Conservation (phyloP, 2,329 filamentous ascomycete species). For the Pseudogymnoascus sp. region DNA sequence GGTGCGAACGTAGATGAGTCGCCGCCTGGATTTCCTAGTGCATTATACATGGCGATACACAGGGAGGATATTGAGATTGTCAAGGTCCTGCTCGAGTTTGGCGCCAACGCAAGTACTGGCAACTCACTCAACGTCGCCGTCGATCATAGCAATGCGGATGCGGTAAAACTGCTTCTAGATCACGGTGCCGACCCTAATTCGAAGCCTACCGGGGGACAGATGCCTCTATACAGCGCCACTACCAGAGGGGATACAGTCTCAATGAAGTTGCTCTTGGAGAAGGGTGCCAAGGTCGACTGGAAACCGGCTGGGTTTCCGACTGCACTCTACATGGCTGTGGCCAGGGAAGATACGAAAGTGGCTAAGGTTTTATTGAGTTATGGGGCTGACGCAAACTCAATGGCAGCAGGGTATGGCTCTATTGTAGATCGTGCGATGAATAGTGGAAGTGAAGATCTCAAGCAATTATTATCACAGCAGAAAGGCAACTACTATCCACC, state of each 20-base stretch:
- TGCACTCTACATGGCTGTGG: conserved; percentile 12
- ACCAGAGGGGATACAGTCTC: conserved; percentile 11
- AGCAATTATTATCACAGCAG: background rate
- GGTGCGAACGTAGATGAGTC: conserved; percentile 13
- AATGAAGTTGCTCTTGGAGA: conserved; percentile 10
- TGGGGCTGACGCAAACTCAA: background rate
- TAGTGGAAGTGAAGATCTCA: background rate
- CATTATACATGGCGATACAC: background rate
- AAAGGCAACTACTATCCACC: background rate
- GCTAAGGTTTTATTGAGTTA: background rate
- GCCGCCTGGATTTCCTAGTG: background rate
- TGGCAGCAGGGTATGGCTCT: background rate
- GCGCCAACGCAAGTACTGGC: background rate
- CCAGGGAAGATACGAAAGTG: conserved; percentile 9
- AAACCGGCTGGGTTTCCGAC: conserved; percentile 9
- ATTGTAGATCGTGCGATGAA: background rate
- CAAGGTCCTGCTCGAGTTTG: background rate
- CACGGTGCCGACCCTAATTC: conserved; percentile 11
- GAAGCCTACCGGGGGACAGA: background rate
- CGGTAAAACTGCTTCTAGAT: conserved; percentile 11
- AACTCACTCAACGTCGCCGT: conserved; percentile 11
- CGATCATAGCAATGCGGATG: conserved; percentile 2
- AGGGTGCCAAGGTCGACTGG: conserved; percentile 9
- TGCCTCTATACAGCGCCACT: conserved; percentile 10
- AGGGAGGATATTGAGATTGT: background rate